Percentiles rank a stretch among this genome's conserved stretches.
These are phyloP conservation scores for Trametes punicea DNA, from an alignment of 768 basidiomycete genomes.

Conservation along the genomic window DNA sequence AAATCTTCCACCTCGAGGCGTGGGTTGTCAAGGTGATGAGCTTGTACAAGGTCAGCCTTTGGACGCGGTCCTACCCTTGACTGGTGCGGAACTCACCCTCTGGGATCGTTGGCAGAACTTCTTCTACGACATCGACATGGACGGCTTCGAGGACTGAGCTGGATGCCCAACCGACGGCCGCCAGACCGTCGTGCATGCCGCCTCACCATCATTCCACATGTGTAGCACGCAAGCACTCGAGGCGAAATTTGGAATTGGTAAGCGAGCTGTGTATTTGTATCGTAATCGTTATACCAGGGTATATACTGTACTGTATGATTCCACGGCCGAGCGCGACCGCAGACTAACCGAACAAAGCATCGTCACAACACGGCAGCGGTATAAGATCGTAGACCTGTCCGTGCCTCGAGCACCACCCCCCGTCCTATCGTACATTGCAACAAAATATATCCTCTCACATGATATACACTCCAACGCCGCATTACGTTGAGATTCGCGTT, in stretches of 20 bases:
- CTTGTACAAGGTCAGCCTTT: conserved; percentile 63
- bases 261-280: conserved; percentile 8
- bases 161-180: too few relatives aligned
- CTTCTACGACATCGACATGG: conserved; percentile 58
- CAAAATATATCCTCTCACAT: too few relatives aligned
- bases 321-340: neutral
- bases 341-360: neutral
- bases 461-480: neutral
- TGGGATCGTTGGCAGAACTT: conserved; percentile 43
- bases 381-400: neutral
- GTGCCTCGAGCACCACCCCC: neutral
- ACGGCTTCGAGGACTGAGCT: conserved; percentile 43
- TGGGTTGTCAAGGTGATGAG: conserved; percentile 98
- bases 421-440: too few relatives aligned
- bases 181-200: neutral
- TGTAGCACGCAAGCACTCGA: neutral
- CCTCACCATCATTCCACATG: neutral
- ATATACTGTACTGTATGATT: conserved; percentile 14
- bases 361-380: neutral
- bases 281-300: conserved; percentile 7
- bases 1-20: conserved; percentile 96
- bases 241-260: neutral
- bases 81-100: neutral
- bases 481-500: neutral
- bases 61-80: neutral